Evolutionary conservation across 2,329 filamentous ascomycete species (phyloP), one percentile per base, ranked within the genome.

Genomic region (Hymenoscyphus fructigenus): DNA sequence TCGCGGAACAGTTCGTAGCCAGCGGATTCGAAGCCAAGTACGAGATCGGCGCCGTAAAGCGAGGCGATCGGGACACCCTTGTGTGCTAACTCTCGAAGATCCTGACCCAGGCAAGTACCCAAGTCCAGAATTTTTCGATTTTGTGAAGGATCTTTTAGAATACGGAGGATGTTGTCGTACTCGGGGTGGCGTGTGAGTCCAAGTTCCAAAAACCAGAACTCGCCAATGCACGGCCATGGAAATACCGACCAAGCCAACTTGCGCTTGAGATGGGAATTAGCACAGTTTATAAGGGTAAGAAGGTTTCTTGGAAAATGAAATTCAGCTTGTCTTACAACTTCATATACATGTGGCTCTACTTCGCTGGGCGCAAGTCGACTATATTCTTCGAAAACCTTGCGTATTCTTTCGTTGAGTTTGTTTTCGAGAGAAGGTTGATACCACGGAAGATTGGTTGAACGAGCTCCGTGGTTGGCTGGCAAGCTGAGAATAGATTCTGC

Each of bases 151-250:
- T 36, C 50, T 53, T 60, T 32, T 5, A 60, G 23, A 17, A 17
- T 41, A 29, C 15, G 12, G 23, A 60, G 59, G 41, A 60, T 15
- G 5, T 20, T 17, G 59, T 23, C 15, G 41, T 60, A 53, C 23
- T 20, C 14, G 5, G 59, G 59, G 38, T 60, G 59, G 5, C 41
- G 26, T 9, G 59, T 32, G 23, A 60, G 59, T 17, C 59, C 59
- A 17, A 60, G 41, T 15, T 26, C 32, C 23, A 60, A 32, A n/a
- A 60, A 60, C 59, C 59, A 60, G 41, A 60, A 60, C 15, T 60
- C 59, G 7, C 61, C 61, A 17, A 62, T 62, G 28, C 61, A 62
- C 5, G 50, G 50, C 20, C 26, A 62, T 20, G 61, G 61, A 32
- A 62, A 62, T 10, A 62, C 32, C 3, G 20, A 26, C 61, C 61